Evolutionary conservation across 2,329 filamentous ascomycete genomes (phyloP).

Genomic region (Stagonosporopsis rhizophila): DNA sequence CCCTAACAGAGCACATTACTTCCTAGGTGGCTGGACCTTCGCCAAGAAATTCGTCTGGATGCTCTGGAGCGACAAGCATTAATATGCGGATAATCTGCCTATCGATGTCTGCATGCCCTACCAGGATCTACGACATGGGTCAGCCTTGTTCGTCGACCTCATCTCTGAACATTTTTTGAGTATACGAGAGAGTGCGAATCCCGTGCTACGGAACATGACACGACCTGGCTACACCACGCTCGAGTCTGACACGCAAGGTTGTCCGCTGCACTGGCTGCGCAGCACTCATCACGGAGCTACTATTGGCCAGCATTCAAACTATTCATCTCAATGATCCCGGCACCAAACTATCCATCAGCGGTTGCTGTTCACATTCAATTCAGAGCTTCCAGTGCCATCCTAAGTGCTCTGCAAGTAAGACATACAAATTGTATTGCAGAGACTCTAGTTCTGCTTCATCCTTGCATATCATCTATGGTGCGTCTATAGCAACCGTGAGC

Average conservation of each 20-base stretch:
- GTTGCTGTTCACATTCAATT: not conserved
- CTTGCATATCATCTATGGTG: not conserved
- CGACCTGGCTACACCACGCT: not conserved
- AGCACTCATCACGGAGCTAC: not conserved
- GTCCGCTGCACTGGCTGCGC: not conserved
- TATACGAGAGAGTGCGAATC: not conserved
- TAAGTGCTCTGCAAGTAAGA: conserved; percentile 1
- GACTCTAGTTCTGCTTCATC: not conserved
- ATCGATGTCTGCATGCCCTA: conserved; percentile 44
- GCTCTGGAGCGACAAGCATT: conserved; percentile 46
- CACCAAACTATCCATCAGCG: not conserved
- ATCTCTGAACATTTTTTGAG: not conserved
- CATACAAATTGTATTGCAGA: not conserved
- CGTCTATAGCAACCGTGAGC: not conserved
- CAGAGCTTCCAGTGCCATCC: not conserved
- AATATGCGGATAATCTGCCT: conserved; percentile 43
- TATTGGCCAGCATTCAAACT: conserved; percentile 17
- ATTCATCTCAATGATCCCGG: conserved; percentile 9
- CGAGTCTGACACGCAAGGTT: not conserved
- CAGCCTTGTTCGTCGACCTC: conserved; percentile 22
- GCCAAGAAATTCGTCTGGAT: conserved; percentile 12
- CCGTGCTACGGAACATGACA: conserved; percentile 1
- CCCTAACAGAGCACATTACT: conserved; percentile 18
- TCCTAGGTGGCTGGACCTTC: conserved; percentile 1
- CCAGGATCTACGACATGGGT: conserved; percentile 45